Conservation (phyloP, 1,139 yeast genomes). For the Kurtzmaniella quercitrusa region DNA sequence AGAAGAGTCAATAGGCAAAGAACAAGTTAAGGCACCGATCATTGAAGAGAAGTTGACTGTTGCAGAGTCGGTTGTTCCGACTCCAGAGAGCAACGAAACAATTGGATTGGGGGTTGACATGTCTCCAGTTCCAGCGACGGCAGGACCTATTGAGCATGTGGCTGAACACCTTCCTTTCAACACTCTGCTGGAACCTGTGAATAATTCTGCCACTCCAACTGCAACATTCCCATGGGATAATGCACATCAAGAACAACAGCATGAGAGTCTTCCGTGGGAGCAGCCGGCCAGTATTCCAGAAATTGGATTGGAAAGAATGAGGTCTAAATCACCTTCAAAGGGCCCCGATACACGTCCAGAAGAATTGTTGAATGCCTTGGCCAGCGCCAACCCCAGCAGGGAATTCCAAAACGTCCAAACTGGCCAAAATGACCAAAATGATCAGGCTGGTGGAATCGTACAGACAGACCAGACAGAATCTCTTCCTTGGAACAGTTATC, state of each 20-base stretch:
- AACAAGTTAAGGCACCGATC: no score
- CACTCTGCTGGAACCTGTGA: no score
- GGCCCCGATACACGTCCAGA: neutral
- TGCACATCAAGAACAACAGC: neutral
- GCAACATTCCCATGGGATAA: constrained; percentile 2
- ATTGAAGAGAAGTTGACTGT: neutral
- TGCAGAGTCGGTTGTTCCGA: neutral
- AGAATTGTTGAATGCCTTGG: neutral
- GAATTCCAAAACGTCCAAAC: neutral
- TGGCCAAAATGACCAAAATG: neutral
- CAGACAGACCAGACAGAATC: no score
- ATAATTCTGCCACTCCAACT: neutral
- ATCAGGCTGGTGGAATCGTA: no score
- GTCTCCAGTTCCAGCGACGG: neutral
- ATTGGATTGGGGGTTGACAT: neutral
- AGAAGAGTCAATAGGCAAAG: no score
- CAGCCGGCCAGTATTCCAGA: neutral
- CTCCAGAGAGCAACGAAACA: neutral
- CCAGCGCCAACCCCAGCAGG: neutral
- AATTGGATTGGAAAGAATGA: neutral
- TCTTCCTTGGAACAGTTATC: neutral
- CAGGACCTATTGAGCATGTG: no score
- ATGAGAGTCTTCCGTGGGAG: constrained; percentile 7
- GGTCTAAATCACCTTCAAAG: neutral
- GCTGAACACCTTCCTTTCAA: no score